Conservation (phyloP, 2,329 filamentous ascomycete genomes). For the Colletotrichum incanum region DNA sequence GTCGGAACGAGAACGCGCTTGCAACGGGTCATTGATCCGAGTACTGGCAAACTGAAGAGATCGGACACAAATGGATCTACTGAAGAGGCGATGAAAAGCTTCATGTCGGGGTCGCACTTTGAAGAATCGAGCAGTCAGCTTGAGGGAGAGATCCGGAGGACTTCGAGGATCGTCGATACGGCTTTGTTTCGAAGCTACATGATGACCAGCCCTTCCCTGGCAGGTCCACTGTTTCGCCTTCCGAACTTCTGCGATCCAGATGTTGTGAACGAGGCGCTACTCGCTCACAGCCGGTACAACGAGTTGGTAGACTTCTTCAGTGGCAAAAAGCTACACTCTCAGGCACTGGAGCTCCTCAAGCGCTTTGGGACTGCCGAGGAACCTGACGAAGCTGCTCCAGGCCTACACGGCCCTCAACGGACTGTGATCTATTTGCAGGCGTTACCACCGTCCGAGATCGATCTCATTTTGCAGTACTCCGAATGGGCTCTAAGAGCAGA, state of each 20-base stretch:
- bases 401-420: conserved; percentile 83
- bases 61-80: conserved; percentile 60
- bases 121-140: conserved; percentile 72
- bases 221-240: conserved; percentile 92
- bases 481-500: conserved; percentile 87
- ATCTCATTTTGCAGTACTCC: conserved; percentile 91
- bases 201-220: conserved; percentile 88
- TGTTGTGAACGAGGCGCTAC: conserved; percentile 92
- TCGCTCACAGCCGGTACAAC: conserved; percentile 90
- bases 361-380: conserved; percentile 80
- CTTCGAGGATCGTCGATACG: conserved; percentile 91
- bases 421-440: conserved; percentile 94
- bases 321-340: conserved; percentile 92
- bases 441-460: conserved; percentile 87
- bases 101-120: conserved; percentile 64
- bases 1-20: conserved; percentile 84
- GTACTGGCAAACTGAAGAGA: conserved; percentile 73
- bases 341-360: conserved; percentile 86
- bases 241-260: conserved; percentile 97
- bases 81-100: conserved; percentile 69
- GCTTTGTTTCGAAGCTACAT: conserved; percentile 96
- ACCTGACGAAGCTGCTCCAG: conserved; percentile 65
- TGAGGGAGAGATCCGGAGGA: conserved; percentile 79
- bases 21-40: conserved; percentile 74
- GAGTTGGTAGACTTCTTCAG: conserved; percentile 98